These are phyloP conservation scores for Coemansia sp. DNA, from an alignment of 192 early-diverging fungal species.

Conservation along the genomic window DNA sequence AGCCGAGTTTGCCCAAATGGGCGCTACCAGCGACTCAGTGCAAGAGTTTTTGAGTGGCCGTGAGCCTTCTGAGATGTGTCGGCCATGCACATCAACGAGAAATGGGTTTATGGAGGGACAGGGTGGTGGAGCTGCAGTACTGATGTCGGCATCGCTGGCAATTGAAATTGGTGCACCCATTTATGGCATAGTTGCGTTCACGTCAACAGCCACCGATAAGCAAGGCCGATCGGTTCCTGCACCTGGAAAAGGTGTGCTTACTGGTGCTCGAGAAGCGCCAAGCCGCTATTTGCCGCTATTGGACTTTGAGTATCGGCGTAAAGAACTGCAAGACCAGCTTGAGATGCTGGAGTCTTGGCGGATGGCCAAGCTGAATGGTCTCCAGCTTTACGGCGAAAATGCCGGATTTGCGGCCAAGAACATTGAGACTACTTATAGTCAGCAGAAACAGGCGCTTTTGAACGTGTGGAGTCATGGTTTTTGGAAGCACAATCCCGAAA, in stretches of 20 bases:
- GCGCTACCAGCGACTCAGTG: constrained; percentile 81
- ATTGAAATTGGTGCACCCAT: constrained; percentile 89
- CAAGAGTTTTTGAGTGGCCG: constrained; percentile 85
- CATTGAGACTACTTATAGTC: constrained; percentile 11
- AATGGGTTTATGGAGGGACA: constrained; percentile 91
- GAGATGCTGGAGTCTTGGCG: constrained; percentile 7
- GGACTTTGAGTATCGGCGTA: constrained; percentile 79
- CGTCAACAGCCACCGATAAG: constrained; percentile 91
- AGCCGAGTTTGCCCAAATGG: constrained; percentile 92
- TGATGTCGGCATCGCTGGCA: constrained; percentile 82
- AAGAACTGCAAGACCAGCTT: constrained; percentile 57
- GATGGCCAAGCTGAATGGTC: constrained; percentile 8
- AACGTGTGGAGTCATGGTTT: constrained; percentile 80
- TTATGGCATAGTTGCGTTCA: constrained; percentile 81
- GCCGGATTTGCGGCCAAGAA: constrained; percentile 1
- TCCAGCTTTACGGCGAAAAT: not conserved
- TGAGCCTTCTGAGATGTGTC: constrained; percentile 83
- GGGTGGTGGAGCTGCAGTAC: constrained; percentile 80
- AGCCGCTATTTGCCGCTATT: constrained; percentile 58
- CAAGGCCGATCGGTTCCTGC: constrained; percentile 90
- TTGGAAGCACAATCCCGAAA: constrained; percentile 70
- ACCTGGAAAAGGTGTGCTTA: constrained; percentile 87
- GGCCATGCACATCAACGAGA: constrained; percentile 83
- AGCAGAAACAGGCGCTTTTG: constrained; percentile 24
- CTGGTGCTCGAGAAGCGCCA: constrained; percentile 72